Percentiles rank a stretch among this genome's conserved stretches.
phyloP scores from a whole-genome alignment of 768 basidiomycete species.

The Coprinopsis marcescibilis region DNA sequence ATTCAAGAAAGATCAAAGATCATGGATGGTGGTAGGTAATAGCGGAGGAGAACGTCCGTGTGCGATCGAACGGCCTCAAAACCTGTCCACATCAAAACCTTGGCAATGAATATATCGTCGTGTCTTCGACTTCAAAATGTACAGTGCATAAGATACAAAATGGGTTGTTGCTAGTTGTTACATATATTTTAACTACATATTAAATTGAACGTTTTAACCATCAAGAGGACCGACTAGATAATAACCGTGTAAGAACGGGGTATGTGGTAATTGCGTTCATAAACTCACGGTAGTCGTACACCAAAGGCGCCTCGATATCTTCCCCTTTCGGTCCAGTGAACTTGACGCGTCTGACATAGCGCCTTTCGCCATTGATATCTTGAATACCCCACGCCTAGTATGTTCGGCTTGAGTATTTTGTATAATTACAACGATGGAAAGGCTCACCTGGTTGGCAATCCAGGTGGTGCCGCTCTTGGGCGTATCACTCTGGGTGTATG shows the following conservation, averaged over 20 bases:
- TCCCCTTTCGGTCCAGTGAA: constrained; percentile 59
- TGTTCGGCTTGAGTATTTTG: background rate
- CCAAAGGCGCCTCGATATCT: constrained; percentile 48
- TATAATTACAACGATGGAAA: background rate
- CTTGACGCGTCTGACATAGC: constrained; percentile 54
- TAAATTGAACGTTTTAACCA: background rate
- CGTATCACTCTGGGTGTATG: constrained; percentile 54
- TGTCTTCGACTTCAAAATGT: no score
- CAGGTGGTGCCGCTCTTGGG: constrained; percentile 55
- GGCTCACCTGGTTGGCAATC: constrained; percentile 56
- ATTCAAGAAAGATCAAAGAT: no score
- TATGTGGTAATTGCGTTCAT: background rate
- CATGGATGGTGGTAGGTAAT: no score
- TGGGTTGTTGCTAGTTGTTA: background rate
- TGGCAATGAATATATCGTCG: no score
- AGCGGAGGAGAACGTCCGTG: no score
- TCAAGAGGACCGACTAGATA: constrained; percentile 9
- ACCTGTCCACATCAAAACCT: no score
- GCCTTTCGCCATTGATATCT: constrained; percentile 49
- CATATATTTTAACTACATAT: constrained; percentile 7
- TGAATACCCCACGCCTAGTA: constrained; percentile 59
- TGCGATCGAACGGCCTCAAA: no score
- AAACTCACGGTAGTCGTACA: constrained; percentile 65
- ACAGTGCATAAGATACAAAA: no score
- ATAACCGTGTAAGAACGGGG: no score